A percentile compares a stretch with the other conserved stretches of the same genome.
Evolutionary conservation across 164 flowering plant genomes (phyloP).

Genomic region (Houttuynia cordata): DNA sequence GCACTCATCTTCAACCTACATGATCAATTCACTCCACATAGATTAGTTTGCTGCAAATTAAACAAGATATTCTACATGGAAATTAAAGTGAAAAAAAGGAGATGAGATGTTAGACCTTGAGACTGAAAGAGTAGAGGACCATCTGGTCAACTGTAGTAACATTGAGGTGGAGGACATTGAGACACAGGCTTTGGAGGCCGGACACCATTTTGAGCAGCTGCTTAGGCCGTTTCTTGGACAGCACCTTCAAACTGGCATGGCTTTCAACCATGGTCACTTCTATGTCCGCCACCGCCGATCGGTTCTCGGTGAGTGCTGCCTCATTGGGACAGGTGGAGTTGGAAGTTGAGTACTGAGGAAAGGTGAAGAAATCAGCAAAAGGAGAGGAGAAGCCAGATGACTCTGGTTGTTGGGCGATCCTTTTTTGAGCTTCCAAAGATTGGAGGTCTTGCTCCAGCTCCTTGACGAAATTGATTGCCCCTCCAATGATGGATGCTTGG

Average conservation of each 20-base stretch:
- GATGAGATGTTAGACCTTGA: constrained; percentile 32
- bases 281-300: constrained; percentile 44
- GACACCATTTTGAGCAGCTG: constrained; percentile 61
- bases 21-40: not conserved
- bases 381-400: constrained; percentile 15
- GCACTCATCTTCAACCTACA: constrained; percentile 69
- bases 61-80: not conserved
- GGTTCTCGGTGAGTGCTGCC: constrained; percentile 8
- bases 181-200: constrained; percentile 43
- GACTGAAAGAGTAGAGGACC: constrained; percentile 65
- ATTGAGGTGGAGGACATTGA: constrained; percentile 70
- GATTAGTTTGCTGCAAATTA: not conserved
- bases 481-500: constrained; percentile 91
- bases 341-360: constrained; percentile 41
- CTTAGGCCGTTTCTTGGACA: constrained; percentile 37
- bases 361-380: constrained; percentile 51
- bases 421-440: constrained; percentile 34
- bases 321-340: constrained; percentile 1
- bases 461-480: constrained; percentile 86
- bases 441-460: constrained; percentile 78
- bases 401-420: constrained; percentile 7
- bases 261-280: constrained; percentile 84
- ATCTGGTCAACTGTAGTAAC: constrained; percentile 46
- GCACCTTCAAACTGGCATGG: constrained; percentile 72
- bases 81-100: not conserved